Evolutionary conservation across 495 filamentous ascomycete species (phyloP), one percentile per base, ranked within the genome.

Genomic region (Penicillium simplicissimum): DNA sequence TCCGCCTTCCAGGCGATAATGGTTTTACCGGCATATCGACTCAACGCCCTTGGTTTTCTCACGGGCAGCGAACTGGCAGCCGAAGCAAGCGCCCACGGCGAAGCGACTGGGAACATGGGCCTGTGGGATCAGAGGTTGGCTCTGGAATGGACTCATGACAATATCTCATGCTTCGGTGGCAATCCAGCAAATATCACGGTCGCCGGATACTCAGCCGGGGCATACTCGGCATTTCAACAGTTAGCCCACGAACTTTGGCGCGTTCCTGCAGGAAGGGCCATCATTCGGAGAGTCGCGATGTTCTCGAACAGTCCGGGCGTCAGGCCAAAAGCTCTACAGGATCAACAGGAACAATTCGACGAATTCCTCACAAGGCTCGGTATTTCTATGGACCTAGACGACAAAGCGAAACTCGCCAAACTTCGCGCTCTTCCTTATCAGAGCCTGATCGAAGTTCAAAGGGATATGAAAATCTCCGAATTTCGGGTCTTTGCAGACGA

Each of bases 91-190:
- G 42, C 38, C 15, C 14, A 17, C 42, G 40, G 17, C 3, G 17
- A 14, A 43, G 17, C 40, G 40, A 43, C 40, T 43, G 40, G 40
- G 40, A 58, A 58, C 28, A 47, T 58, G n/a, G 55, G 55, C 13
- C 33, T 58, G 5, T 33, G 37, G 15, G 55, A 58, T 19, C 55
- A 58, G 42, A 23, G 28, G 3, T 7, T 23, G n/a, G 55, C 40
- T 14, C 40, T 58, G n/a, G 37, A 31, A 37, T 58, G 55, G 55
- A 34, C 47, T 3, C 28, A 36, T n/a, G 5, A 34, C 8, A 58
- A 58, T 8, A 58, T 58, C 31, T n/a, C 13, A 6, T 28, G 28
- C n/a, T 58, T 58, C 36, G 55, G 55, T 15, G 55, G 55, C 2
- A 37, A 58, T 34, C n/a, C 7, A 19, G 10, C 28, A 8, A 38